These are phyloP conservation scores for Annona cherimola DNA, from an alignment of 164 flowering plant genomes.

Conservation along the genomic window DNA sequence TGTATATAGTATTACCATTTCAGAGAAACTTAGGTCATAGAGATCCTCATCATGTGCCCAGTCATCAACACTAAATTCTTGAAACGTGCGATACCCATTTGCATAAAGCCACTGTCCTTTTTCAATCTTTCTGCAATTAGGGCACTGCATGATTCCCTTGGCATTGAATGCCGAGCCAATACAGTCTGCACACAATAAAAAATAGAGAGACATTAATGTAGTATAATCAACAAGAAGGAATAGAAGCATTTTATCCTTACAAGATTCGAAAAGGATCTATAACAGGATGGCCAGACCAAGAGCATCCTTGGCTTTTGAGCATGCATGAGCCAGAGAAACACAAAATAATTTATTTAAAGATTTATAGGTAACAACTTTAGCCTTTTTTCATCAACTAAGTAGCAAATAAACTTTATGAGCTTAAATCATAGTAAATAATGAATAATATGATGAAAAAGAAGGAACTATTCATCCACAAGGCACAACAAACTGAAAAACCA, in stretches of 20 bases:
- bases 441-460: no score
- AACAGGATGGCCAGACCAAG: no score
- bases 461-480: no score
- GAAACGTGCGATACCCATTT: constrained; percentile 47
- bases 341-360: no score
- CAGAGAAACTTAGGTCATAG: constrained; percentile 70
- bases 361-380: no score
- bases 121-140: constrained; percentile 87
- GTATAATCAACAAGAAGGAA: neutral
- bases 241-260: neutral
- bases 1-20: constrained; percentile 42
- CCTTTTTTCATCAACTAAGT: no score
- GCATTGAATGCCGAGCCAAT: constrained; percentile 86
- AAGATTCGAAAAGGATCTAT: no score
- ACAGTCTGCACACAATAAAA: constrained; percentile 48
- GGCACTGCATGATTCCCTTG: constrained; percentile 92
- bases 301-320: no score
- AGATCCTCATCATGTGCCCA: constrained; percentile 77
- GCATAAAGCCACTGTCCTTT: constrained; percentile 86
- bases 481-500: no score
- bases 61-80: constrained; percentile 63
- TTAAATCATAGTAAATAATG: no score
- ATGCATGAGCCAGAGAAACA: no score
- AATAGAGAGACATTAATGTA: neutral
- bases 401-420: no score